Percentiles rank a stretch among this genome's conserved stretches.
Evolutionary conservation across 495 filamentous ascomycete species (phyloP).

Genomic region (Diplogelasinospora grovesii): DNA sequence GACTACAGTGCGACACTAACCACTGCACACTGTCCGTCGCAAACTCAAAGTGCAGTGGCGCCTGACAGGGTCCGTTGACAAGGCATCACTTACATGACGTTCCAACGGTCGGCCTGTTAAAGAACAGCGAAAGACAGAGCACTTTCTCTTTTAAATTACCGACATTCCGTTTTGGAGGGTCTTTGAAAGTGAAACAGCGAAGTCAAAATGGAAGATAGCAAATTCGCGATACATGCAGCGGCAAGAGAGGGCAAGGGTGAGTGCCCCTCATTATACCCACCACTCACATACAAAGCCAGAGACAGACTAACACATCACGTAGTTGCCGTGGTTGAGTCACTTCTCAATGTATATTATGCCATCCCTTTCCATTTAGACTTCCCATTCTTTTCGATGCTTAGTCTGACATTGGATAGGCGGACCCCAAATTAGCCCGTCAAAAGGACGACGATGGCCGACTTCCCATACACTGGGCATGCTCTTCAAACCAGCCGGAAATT

Average conservation of each 20-base stretch:
- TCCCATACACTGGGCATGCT: slow-evolving; percentile 91
- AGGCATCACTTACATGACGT: slow-evolving; percentile 30
- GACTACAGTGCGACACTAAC: not conserved
- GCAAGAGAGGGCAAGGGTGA: slow-evolving; percentile 80
- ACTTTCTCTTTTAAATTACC: not conserved
- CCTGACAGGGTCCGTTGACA: no score
- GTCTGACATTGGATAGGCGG: slow-evolving; percentile 48
- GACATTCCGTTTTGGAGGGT: no score
- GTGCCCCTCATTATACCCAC: slow-evolving; percentile 9
- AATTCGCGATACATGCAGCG: slow-evolving; percentile 84
- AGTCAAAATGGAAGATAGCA: slow-evolving; percentile 30
- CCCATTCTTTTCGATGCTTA: no score
- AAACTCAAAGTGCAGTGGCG: not conserved
- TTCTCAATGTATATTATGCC: slow-evolving; percentile 54
- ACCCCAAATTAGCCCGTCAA: slow-evolving; percentile 64
- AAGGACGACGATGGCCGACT: slow-evolving; percentile 88
- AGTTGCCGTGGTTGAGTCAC: slow-evolving; percentile 67
- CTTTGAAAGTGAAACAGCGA: not conserved
- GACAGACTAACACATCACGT: slow-evolving; percentile 2
- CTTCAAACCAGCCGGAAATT: slow-evolving; percentile 72
- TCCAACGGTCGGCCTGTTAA: not conserved
- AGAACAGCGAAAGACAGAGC: not conserved
- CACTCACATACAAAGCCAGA: not conserved
- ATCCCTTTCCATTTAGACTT: not conserved
- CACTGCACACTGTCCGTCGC: slow-evolving; percentile 14